phyloP scores from a whole-genome alignment of 257 asterid genomes.

The Schizonepeta tenuifolia region DNA sequence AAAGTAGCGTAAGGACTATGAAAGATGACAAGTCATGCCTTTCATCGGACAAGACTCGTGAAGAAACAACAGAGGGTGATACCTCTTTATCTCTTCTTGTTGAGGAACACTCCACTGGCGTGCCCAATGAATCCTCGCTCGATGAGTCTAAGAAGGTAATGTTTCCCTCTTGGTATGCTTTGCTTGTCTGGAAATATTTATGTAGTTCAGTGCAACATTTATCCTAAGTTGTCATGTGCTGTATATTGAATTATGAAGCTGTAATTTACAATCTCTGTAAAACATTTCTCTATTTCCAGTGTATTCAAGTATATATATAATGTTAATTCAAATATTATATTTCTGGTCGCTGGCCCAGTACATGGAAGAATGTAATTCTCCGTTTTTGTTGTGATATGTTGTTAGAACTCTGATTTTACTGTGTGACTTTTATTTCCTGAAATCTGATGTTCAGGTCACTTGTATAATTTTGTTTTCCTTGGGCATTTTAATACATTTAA shows the following conservation, averaged over 20 bases:
- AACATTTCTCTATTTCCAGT: neutral
- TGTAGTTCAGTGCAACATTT: neutral
- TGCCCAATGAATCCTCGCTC: slow-evolving; percentile 39
- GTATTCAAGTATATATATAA: neutral
- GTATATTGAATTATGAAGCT: neutral
- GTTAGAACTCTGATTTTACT: slow-evolving; percentile 14
- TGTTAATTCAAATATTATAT: neutral
- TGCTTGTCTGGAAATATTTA: slow-evolving; percentile 5
- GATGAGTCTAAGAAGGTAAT: slow-evolving; percentile 59
- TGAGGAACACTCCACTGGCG: slow-evolving; percentile 49
- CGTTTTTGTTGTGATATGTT: neutral
- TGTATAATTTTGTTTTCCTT: neutral
- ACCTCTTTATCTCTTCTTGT: slow-evolving; percentile 37
- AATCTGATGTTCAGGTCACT: neutral
- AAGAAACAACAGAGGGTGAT: slow-evolving; percentile 38
- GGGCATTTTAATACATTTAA: neutral
- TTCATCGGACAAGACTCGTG: slow-evolving; percentile 42
- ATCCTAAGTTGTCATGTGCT: neutral
- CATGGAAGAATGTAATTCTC: neutral
- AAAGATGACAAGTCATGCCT: slow-evolving; percentile 48
- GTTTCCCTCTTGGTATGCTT: slow-evolving; percentile 8
- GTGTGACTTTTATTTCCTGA: neutral
- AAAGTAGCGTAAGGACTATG: slow-evolving; percentile 55
- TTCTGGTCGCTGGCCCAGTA: neutral
- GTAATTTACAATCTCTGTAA: neutral